phyloP scores from a whole-genome alignment of 495 filamentous ascomycete genomes.

The Bathelium albidoporum region DNA sequence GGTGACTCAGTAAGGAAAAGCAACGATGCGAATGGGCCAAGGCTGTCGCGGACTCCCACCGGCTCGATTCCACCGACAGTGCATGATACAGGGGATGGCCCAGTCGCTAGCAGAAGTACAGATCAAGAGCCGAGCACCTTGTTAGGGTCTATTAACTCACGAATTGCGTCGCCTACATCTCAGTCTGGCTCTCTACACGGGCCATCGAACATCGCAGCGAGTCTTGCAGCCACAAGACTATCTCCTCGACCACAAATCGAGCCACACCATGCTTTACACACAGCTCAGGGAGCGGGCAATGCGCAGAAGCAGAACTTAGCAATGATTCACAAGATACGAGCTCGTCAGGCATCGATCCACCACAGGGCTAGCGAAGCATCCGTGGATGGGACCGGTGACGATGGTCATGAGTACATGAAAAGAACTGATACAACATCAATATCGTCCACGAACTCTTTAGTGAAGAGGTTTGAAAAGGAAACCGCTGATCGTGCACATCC shows the following conservation, averaged over 20 bases:
- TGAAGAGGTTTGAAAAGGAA: constrained; percentile 54
- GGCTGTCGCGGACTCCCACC: background rate
- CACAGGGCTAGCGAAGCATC: constrained; percentile 19
- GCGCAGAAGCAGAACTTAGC: background rate
- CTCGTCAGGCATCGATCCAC: constrained; percentile 6
- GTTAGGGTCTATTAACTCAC: background rate
- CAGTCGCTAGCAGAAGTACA: background rate
- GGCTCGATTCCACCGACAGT: background rate
- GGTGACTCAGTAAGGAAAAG: background rate
- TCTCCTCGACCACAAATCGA: constrained; percentile 1
- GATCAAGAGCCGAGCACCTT: background rate
- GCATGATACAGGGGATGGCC: background rate
- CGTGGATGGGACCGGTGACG: constrained; percentile 21
- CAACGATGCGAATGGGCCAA: background rate
- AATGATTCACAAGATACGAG: constrained; percentile 4
- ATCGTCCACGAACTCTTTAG: constrained; percentile 45
- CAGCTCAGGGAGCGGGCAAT: background rate
- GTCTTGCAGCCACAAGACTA: constrained; percentile 11
- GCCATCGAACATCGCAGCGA: constrained; percentile 16
- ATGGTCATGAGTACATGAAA: constrained; percentile 3
- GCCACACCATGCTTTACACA: background rate
- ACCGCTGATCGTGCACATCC: background rate
- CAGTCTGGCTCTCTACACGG: background rate
- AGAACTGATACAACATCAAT: constrained; percentile 46
- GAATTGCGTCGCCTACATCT: background rate